Conservation (phyloP, 208 protist genomes). For the Lotmaria passim region DNA sequence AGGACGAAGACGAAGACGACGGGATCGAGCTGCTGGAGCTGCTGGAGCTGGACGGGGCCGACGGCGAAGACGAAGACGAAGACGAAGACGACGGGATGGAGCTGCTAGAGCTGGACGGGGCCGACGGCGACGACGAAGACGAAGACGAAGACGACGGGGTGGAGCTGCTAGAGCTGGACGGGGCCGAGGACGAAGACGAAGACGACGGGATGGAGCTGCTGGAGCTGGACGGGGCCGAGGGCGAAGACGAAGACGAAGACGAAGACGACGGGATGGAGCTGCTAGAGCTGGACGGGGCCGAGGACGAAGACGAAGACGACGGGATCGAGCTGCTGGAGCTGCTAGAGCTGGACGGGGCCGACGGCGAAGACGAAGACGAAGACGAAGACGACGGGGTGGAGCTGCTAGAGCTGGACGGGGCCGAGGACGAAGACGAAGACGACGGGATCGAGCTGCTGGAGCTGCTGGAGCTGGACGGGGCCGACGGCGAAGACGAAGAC, state of each 20-base stretch:
- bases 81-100: background rate
- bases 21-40: no score
- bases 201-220: no score
- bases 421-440: no score
- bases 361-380: slow-evolving; percentile 11
- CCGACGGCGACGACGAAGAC: slow-evolving; percentile 7
- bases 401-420: slow-evolving; percentile 9
- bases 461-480: no score
- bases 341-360: background rate
- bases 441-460: no score
- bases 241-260: no score
- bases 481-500: no score
- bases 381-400: slow-evolving; percentile 1
- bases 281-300: background rate
- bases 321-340: background rate
- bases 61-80: slow-evolving; percentile 8
- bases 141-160: slow-evolving; percentile 2
- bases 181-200: no score
- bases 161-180: slow-evolving; percentile 7
- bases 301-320: background rate
- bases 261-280: no score
- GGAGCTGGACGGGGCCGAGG: no score
- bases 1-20: no score
- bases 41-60: background rate
- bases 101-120: background rate